Conservation (phyloP, 768 basidiomycete genomes). For the Butyriboletus loyo region DNA sequence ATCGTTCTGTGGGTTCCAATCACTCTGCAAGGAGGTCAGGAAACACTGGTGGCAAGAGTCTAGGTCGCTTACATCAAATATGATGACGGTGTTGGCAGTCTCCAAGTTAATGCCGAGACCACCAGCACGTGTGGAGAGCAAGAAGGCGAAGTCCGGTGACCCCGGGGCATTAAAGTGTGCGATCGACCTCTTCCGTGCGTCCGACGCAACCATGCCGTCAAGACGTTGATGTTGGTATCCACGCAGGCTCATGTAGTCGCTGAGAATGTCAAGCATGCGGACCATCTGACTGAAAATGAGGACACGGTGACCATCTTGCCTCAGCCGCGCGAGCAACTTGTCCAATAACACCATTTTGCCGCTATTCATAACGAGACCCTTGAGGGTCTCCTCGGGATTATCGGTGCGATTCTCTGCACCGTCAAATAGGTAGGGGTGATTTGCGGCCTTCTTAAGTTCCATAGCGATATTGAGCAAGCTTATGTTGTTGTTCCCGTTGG, state of each 20-base stretch:
- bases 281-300: constrained; percentile 99
- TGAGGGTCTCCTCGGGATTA: constrained; percentile 78
- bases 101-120: constrained; percentile 98
- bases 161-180: constrained; percentile 94
- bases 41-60: background rate
- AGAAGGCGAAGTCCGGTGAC: constrained; percentile 94
- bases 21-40: constrained; percentile 58
- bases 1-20: constrained; percentile 99
- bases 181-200: constrained; percentile 91
- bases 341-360: constrained; percentile 98
- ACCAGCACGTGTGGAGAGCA: constrained; percentile 94
- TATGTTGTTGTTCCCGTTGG: constrained; percentile 85
- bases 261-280: constrained; percentile 96
- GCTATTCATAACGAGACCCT: constrained; percentile 97
- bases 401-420: constrained; percentile 75
- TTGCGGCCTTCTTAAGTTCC: constrained; percentile 98
- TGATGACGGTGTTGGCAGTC: constrained; percentile 98
- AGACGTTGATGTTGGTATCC: constrained; percentile 92
- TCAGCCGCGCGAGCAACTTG: constrained; percentile 88
- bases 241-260: constrained; percentile 90
- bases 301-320: constrained; percentile 92
- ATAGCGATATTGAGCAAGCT: constrained; percentile 98
- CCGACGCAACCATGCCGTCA: constrained; percentile 93
- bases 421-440: constrained; percentile 97
- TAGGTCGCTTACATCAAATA: constrained; percentile 79